Percentiles rank a stretch among this genome's conserved stretches.
phyloP scores from a whole-genome alignment of 2,329 filamentous ascomycete species.

The Lachnellula occidentalis region DNA sequence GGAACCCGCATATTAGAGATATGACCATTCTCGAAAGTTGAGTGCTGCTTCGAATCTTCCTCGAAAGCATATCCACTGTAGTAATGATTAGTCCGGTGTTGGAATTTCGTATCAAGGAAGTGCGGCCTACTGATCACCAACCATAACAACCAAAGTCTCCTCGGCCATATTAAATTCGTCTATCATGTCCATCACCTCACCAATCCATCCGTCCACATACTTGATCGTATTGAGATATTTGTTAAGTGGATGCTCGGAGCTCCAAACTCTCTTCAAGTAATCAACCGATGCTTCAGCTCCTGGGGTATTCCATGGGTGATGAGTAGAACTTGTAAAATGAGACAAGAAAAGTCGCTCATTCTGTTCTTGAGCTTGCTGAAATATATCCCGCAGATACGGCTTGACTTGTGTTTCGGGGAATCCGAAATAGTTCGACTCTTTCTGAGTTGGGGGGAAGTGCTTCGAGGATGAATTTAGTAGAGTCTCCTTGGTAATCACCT shows the following conservation, averaged over 20 bases:
- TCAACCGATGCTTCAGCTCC: conserved; percentile 28
- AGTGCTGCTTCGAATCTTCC: conserved; percentile 34
- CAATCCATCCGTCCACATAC: conserved; percentile 37
- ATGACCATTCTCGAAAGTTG: conserved; percentile 39
- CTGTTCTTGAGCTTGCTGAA: conserved; percentile 26
- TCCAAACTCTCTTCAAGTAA: conserved; percentile 22
- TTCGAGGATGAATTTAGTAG: conserved; percentile 28
- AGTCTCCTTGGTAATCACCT: conserved; percentile 28
- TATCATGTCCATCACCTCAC: conserved; percentile 33
- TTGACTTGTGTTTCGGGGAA: conserved; percentile 36
- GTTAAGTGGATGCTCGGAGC: conserved; percentile 26
- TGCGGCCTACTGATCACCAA: conserved; percentile 34
- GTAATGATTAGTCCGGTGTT: neutral
- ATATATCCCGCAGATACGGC: conserved; percentile 34
- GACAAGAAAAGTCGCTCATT: conserved; percentile 32
- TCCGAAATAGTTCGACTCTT: conserved; percentile 40
- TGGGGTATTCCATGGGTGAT: conserved; percentile 39
- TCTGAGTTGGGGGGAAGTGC: conserved; percentile 23
- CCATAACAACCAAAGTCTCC: conserved; percentile 39
- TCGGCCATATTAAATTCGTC: conserved; percentile 18
- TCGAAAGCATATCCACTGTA: conserved; percentile 36
- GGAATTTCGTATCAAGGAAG: neutral
- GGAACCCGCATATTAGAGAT: conserved; percentile 40
- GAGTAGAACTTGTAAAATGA: conserved; percentile 34
- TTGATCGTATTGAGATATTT: conserved; percentile 38